phyloP scores from a whole-genome alignment of 306 rosid species.

The Dryas alaskensis region DNA sequence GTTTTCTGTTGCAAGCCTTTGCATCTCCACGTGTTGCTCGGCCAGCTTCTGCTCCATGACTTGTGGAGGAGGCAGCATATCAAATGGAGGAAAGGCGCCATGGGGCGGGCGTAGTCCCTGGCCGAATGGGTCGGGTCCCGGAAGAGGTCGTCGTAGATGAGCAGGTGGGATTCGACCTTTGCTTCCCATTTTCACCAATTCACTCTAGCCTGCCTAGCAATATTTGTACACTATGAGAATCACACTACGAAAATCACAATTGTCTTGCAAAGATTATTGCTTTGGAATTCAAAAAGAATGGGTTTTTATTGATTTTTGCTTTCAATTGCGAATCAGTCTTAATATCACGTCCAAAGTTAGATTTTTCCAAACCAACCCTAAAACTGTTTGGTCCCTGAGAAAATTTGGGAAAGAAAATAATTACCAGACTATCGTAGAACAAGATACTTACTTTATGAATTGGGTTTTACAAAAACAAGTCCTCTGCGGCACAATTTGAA shows the following conservation, averaged over 20 bases:
- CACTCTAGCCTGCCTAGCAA: constrained; percentile 7
- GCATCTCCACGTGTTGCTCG: constrained; percentile 86
- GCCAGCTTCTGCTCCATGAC: constrained; percentile 93
- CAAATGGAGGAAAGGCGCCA: constrained; percentile 51
- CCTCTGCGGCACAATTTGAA: not conserved
- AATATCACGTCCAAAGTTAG: not conserved
- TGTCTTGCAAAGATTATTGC: not conserved
- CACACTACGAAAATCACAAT: too few relatives aligned
- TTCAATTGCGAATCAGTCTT: not conserved
- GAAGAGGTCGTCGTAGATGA: constrained; percentile 59
- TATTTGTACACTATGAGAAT: not conserved
- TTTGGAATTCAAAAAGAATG: not conserved
- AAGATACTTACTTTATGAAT: constrained; percentile 1
- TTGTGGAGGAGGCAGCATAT: constrained; percentile 71
- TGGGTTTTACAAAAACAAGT: not conserved
- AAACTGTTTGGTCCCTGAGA: not conserved
- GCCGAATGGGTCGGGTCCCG: constrained; percentile 56
- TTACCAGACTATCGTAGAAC: not conserved
- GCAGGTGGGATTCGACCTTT: constrained; percentile 81
- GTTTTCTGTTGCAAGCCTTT: constrained; percentile 71
- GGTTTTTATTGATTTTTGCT: not conserved
- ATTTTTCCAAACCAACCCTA: not conserved
- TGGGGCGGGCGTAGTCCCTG: constrained; percentile 46
- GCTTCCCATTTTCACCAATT: constrained; percentile 59
- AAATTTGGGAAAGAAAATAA: not conserved